Evolutionary conservation across 768 basidiomycete genomes (phyloP).

Genomic region (Mycena rosella): DNA sequence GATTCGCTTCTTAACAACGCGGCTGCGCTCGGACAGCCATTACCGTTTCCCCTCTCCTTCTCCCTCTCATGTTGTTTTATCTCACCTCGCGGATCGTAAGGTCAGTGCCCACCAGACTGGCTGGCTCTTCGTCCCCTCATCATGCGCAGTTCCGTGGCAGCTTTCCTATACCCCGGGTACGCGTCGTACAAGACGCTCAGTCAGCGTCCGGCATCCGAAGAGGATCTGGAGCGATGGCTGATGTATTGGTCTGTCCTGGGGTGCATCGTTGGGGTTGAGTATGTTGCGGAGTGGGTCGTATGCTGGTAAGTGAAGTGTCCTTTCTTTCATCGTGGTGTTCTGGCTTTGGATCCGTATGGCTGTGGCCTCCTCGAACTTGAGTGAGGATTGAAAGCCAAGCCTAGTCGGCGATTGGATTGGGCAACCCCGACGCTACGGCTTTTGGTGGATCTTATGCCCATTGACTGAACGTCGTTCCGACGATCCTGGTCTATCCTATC

Average conservation of each 20-base stretch:
- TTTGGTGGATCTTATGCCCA: too few relatives aligned
- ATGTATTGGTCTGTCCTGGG: slow-evolving; percentile 98
- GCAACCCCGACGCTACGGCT: too few relatives aligned
- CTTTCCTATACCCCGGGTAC: slow-evolving; percentile 94
- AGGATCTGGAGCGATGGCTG: slow-evolving; percentile 92
- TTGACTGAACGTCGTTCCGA: too few relatives aligned
- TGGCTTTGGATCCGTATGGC: too few relatives aligned
- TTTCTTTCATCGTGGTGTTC: too few relatives aligned
- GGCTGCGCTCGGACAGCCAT: slow-evolving; percentile 13
- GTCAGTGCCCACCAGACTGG: slow-evolving; percentile 42
- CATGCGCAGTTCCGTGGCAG: slow-evolving; percentile 68
- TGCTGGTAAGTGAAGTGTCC: slow-evolving; percentile 86
- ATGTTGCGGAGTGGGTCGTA: slow-evolving; percentile 87
- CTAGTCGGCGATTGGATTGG: too few relatives aligned
- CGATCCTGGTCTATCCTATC: too few relatives aligned
- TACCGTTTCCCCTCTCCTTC: background rate
- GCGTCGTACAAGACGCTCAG: slow-evolving; percentile 96
- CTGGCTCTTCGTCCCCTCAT: slow-evolving; percentile 1
- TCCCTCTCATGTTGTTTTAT: slow-evolving; percentile 59
- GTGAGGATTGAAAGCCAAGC: too few relatives aligned
- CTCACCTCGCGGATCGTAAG: slow-evolving; percentile 63
- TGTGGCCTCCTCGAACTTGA: too few relatives aligned
- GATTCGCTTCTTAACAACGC: slow-evolving; percentile 14
- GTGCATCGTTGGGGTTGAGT: slow-evolving; percentile 85
- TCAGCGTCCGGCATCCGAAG: slow-evolving; percentile 86